A percentile compares a stretch with the other conserved stretches of the same genome.
These are phyloP conservation scores for Melampsora larici-populina DNA, from an alignment of 1,284 basidiomycete genomes.

Conservation along the genomic window DNA sequence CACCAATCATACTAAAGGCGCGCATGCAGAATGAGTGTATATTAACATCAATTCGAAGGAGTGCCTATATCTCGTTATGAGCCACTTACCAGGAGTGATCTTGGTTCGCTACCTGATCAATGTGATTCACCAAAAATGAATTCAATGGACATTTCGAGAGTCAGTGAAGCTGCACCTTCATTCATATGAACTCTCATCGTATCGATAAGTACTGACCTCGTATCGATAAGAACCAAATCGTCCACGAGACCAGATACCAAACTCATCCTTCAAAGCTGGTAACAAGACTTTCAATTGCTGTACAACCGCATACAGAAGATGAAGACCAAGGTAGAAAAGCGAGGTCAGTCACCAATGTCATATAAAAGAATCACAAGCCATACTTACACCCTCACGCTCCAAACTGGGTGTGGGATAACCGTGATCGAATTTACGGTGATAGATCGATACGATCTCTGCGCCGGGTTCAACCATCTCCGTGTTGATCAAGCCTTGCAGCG, in stretches of 20 bases:
- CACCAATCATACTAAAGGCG: conserved; percentile 36
- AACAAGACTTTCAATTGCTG: conserved; percentile 47
- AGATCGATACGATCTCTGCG: conserved; percentile 59
- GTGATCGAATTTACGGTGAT: conserved; percentile 58
- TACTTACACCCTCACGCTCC: conserved; percentile 23
- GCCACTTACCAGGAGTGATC: conserved; percentile 39
- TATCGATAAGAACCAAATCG: conserved; percentile 61
- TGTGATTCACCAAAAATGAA: not conserved
- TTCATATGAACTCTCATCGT: not conserved
- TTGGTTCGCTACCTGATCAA: conserved; percentile 41
- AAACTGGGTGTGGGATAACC: conserved; percentile 46
- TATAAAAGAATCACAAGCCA: not conserved
- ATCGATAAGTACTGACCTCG: conserved; percentile 50
- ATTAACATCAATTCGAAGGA: not conserved
- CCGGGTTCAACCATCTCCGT: conserved; percentile 57
- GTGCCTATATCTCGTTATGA: not conserved
- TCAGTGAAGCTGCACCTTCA: not conserved
- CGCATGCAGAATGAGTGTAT: not conserved
- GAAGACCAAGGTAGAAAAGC: conserved; percentile 22
- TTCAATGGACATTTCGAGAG: too few relatives aligned
- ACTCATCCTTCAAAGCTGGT: conserved; percentile 56
- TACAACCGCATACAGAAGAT: not conserved
- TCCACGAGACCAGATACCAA: conserved; percentile 57
- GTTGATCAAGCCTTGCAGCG: conserved; percentile 58
- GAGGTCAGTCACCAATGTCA: not conserved